phyloP scores from a whole-genome alignment of 768 basidiomycete genomes.

The Termitomyces titanicus region DNA sequence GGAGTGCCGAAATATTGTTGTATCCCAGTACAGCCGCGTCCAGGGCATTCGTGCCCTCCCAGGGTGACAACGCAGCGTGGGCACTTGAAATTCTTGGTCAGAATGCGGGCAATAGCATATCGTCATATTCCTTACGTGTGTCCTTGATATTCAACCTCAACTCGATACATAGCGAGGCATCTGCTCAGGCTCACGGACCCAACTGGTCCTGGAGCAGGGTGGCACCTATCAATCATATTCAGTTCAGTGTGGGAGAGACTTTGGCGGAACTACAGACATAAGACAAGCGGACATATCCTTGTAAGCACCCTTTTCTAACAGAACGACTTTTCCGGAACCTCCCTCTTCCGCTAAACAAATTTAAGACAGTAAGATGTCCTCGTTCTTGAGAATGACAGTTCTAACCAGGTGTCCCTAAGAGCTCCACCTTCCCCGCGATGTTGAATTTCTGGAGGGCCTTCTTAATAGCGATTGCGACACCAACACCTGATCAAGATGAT shows the following conservation, averaged over 20 bases:
- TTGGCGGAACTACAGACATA: constrained; percentile 42
- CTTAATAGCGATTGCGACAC: constrained; percentile 67
- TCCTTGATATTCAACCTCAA: constrained; percentile 65
- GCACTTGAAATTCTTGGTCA: constrained; percentile 43
- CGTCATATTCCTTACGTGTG: constrained; percentile 52
- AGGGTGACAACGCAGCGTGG: constrained; percentile 75
- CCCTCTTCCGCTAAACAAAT: constrained; percentile 66
- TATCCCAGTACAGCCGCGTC: constrained; percentile 89
- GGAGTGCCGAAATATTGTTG: constrained; percentile 70
- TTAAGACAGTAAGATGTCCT: not conserved
- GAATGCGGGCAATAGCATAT: not conserved
- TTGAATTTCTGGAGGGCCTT: constrained; percentile 56
- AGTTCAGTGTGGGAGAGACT: not conserved
- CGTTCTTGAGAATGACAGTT: not conserved
- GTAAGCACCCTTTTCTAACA: constrained; percentile 73
- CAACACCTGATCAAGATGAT: constrained; percentile 47
- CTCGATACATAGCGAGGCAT: constrained; percentile 57
- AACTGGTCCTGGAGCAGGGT: constrained; percentile 75
- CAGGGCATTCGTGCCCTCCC: constrained; percentile 81
- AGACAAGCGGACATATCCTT: constrained; percentile 74
- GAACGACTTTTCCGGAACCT: constrained; percentile 64
- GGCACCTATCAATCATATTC: constrained; percentile 51
- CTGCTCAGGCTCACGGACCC: constrained; percentile 62
- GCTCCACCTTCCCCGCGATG: constrained; percentile 63
- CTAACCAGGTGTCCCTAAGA: constrained; percentile 77